These are phyloP conservation scores for Bullera alba DNA, from an alignment of 768 basidiomycete species.

Conservation along the genomic window DNA sequence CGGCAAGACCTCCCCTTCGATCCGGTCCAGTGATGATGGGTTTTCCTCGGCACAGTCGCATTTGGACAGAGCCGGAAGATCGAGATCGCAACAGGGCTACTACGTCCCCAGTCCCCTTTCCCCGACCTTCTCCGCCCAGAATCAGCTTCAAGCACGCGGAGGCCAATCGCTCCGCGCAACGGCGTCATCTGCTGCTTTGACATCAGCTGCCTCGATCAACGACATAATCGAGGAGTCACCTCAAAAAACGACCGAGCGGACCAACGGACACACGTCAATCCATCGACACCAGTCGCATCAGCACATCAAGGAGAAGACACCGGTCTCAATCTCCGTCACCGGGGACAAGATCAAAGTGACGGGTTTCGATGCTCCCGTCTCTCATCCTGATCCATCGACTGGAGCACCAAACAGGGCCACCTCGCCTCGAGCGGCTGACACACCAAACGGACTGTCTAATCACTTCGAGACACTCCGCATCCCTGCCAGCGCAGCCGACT, in stretches of 20 bases:
- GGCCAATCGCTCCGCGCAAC: background rate
- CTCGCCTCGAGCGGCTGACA: background rate
- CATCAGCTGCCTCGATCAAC: too few species aligned
- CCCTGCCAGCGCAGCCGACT: constrained; percentile 5
- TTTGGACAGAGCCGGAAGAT: constrained; percentile 9
- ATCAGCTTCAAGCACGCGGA: background rate
- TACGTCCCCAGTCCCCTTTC: constrained; percentile 35
- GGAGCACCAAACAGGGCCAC: constrained; percentile 5
- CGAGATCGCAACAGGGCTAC: constrained; percentile 14
- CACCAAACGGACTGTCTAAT: background rate
- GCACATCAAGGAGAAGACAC: constrained; percentile 14
- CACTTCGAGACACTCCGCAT: background rate
- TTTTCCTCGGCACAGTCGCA: background rate
- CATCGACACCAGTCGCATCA: constrained; percentile 1
- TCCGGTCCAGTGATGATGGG: constrained; percentile 25
- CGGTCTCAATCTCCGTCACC: background rate
- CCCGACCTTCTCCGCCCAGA: constrained; percentile 17
- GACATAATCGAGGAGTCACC: constrained; percentile 1
- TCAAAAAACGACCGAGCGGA: background rate
- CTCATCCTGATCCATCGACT: constrained; percentile 15
- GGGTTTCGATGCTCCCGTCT: constrained; percentile 34
- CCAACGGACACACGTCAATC: too few species aligned
- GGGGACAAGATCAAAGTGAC: constrained; percentile 19
- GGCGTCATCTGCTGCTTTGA: background rate
- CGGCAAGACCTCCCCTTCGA: constrained; percentile 29